These are phyloP conservation scores for Middelhovenomyces tepae DNA, from an alignment of 805 yeast genomes.

Conservation along the genomic window DNA sequence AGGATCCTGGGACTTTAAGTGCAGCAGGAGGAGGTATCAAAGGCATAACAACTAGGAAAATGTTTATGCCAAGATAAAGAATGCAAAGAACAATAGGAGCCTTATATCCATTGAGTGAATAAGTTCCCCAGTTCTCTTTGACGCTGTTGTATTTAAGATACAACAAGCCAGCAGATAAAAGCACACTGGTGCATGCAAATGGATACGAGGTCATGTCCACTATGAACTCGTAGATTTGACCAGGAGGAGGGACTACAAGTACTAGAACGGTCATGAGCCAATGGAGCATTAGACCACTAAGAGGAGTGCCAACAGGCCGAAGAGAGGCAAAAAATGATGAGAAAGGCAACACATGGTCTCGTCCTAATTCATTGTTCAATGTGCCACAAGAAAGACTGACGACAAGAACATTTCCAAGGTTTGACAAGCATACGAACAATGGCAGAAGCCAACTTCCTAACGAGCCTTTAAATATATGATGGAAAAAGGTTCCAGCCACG, in stretches of 20 bases:
- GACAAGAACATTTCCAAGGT: conserved; percentile 56
- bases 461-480: conserved; percentile 48
- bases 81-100: conserved; percentile 24
- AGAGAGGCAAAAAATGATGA: conserved; percentile 37
- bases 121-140: conserved; percentile 35
- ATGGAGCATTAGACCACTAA: conserved; percentile 42
- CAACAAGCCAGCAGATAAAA: conserved; percentile 44
- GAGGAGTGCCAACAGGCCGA: conserved; percentile 30
- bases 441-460: conserved; percentile 44
- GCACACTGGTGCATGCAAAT: conserved; percentile 48
- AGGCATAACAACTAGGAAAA: conserved; percentile 47
- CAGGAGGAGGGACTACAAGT: conserved; percentile 50
- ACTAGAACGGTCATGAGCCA: conserved; percentile 48
- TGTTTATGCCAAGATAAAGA: conserved; percentile 37
- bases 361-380: conserved; percentile 51
- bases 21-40: conserved; percentile 44
- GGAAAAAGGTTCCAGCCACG: conserved; percentile 55
- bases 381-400: conserved; percentile 54
- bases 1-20: conserved; percentile 21
- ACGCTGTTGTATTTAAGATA: conserved; percentile 39
- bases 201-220: conserved; percentile 58
- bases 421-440: conserved; percentile 49
- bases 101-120: conserved; percentile 21
- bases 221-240: conserved; percentile 55
- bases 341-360: conserved; percentile 42